A percentile compares a stretch with the other conserved stretches of the same genome.
Conservation (phyloP, 1,139 yeast genomes). For the Yamadazyma atmosphaerica region DNA sequence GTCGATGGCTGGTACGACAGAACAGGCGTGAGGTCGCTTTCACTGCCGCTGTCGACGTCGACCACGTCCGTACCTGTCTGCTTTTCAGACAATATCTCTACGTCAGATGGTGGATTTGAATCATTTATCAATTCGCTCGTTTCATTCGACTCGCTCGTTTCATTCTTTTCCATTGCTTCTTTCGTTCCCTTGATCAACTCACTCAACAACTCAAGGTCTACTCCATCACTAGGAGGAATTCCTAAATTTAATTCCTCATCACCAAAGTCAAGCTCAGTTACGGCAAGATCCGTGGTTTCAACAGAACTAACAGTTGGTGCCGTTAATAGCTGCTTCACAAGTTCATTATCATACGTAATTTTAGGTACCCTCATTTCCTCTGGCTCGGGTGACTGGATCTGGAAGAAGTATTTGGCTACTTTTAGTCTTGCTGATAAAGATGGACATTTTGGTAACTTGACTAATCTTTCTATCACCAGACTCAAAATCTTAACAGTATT, state of each 20-base stretch:
- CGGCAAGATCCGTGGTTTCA: background rate
- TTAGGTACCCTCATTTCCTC: constrained; percentile 7
- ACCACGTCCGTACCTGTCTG: too few relatives aligned
- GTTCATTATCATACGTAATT: constrained; percentile 11
- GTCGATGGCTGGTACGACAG: background rate
- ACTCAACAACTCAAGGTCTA: background rate
- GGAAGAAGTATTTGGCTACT: constrained; percentile 9
- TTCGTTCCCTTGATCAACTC: background rate
- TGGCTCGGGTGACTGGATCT: background rate
- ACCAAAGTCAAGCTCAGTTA: background rate
- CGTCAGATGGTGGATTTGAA: too few relatives aligned
- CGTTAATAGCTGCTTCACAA: constrained; percentile 9
- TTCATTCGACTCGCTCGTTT: too few relatives aligned
- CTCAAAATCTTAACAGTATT: constrained; percentile 13
- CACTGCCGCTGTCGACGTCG: too few relatives aligned
- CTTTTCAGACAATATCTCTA: too few relatives aligned
- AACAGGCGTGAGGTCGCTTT: background rate
- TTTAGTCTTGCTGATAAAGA: constrained; percentile 7
- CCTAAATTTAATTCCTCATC: background rate
- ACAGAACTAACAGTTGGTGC: too few relatives aligned
- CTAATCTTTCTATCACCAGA: constrained; percentile 15
- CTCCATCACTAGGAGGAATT: background rate
- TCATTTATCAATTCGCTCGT: too few relatives aligned
- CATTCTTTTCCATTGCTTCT: too few relatives aligned
- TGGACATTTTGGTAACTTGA: constrained; percentile 10